phyloP scores from a whole-genome alignment of 495 filamentous ascomycete genomes.

The Pyrenula aspistea region DNA sequence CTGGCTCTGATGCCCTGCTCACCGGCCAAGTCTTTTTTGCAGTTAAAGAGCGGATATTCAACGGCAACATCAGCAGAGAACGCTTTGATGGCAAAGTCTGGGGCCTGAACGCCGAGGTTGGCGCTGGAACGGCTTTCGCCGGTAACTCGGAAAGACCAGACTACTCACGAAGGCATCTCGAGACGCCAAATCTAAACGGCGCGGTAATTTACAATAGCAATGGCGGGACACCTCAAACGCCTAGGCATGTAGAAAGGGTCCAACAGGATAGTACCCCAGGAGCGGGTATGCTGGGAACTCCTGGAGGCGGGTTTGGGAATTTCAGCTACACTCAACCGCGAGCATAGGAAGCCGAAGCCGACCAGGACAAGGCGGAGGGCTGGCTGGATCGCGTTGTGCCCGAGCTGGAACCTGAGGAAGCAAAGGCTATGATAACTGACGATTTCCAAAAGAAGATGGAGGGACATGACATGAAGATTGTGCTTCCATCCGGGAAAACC shows the following conservation, averaged over 20 bases:
- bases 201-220: conserved; percentile 42
- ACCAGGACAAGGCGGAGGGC: too few species aligned
- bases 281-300: conserved; percentile 16
- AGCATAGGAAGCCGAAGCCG: not conserved
- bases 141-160: conserved; percentile 5
- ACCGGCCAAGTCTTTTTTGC: conserved; percentile 92
- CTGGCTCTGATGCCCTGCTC: conserved; percentile 80
- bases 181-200: conserved; percentile 43
- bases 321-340: not conserved
- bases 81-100: conserved; percentile 78
- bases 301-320: conserved; percentile 39
- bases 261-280: conserved; percentile 60
- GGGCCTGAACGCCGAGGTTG: conserved; percentile 62
- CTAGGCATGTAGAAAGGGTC: conserved; percentile 26
- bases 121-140: conserved; percentile 27
- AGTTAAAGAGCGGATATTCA: conserved; percentile 73
- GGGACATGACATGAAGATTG: too few species aligned
- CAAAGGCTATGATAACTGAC: too few species aligned
- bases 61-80: conserved; percentile 59
- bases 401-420: too few species aligned
- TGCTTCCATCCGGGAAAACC: too few species aligned
- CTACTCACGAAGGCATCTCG: conserved; percentile 15
- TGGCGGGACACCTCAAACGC: conserved; percentile 60
- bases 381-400: too few species aligned
- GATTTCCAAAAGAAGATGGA: too few species aligned